Evolutionary conservation across 1,139 yeast species (phyloP).

Genomic region (Nakaseomyces delphensis): DNA sequence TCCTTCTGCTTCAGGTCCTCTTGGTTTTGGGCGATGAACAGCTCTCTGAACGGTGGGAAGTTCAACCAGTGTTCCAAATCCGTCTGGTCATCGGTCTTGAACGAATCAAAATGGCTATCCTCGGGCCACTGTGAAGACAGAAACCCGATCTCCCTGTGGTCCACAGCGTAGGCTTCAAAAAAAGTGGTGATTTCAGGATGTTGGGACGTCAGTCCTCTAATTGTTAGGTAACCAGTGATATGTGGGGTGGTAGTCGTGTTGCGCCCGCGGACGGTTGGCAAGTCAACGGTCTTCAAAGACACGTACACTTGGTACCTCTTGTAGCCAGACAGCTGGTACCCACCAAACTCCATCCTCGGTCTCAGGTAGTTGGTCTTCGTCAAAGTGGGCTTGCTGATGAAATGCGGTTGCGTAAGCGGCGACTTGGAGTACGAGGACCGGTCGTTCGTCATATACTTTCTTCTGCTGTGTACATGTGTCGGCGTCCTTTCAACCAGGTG

Average conservation of each 20-base stretch:
- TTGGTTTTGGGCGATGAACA: constrained; percentile 15
- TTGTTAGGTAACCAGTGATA: constrained; percentile 70
- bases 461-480: constrained; percentile 7
- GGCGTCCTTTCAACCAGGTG: constrained; percentile 10
- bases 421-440: constrained; percentile 5
- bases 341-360: constrained; percentile 26
- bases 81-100: constrained; percentile 44
- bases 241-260: constrained; percentile 25
- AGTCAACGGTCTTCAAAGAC: constrained; percentile 22
- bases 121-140: constrained; percentile 37
- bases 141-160: constrained; percentile 43
- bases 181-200: constrained; percentile 77
- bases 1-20: not conserved
- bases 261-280: constrained; percentile 16
- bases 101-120: constrained; percentile 43
- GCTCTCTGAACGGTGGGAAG: constrained; percentile 41
- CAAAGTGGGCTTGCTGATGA: not conserved
- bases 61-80: constrained; percentile 85
- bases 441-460: constrained; percentile 11
- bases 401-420: not conserved
- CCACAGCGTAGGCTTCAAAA: constrained; percentile 79
- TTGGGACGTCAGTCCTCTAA: constrained; percentile 67
- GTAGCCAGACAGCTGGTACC: constrained; percentile 31
- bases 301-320: constrained; percentile 30
- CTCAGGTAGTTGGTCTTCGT: constrained; percentile 18